Base-by-base conservation (phyloP, 129 eudicot genomes). In the Dittrichia graveolens region DNA sequence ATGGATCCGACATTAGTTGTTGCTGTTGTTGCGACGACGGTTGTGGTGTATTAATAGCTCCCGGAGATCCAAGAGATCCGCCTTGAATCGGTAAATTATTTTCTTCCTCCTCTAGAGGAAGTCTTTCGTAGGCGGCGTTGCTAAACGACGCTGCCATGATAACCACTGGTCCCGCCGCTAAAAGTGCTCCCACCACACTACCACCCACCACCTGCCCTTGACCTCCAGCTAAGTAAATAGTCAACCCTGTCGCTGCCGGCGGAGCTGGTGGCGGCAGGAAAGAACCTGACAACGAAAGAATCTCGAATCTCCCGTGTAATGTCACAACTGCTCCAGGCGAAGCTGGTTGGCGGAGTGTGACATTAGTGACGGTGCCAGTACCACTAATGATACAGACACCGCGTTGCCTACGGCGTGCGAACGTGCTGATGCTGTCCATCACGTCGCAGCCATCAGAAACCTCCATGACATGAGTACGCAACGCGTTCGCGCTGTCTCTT, bases 201-300 rank as follows among this genome's bases (percentile, higher is more conserved):
- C 67, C 48, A 61, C 67, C 67, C 34, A 61, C 67, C 48, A 61
- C 67, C 67, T 61, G 67, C 13, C 67, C 67, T 39, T 61, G 67
- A 4, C 67, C 67, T n/a, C 67, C 48, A 2, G 67, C 67, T 14
- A 61, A 61, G 9, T 61, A 61, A 40, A 61, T 6, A 0, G 67
- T 39, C 48, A 61, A 40, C 9, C 67, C 48, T 5, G 67, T 61
- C 0, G 67, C 67, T 0, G 48, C 67, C 7, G 67, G 67, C 9
- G 48, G 67, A 3, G 67, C 67, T 8, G 67, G 67, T 4, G 67
- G 67, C 8, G 67, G 67, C 6, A 61, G 67, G 7, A 61, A 61
- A 61, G 67, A 61, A 1, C 67, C 67, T 7, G 67, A 14, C 48
- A 61, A 39, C 4, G 49, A 61, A 6, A 61, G 7, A 9, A 61